phyloP scores from a whole-genome alignment of 78 protist genomes.

The Guillardia theta region DNA sequence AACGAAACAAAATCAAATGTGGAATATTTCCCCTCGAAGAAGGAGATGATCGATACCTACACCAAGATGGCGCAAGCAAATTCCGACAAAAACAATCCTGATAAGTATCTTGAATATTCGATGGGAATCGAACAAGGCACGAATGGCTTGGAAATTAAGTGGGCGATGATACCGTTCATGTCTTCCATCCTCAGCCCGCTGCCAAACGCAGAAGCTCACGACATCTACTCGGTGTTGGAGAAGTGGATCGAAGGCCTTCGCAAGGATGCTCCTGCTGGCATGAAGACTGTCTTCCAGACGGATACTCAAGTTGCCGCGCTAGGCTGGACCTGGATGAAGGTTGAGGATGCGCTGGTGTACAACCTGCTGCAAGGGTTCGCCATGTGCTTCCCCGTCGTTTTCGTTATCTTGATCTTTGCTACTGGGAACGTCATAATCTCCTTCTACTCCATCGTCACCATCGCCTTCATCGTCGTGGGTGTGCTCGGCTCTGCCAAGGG shows the following conservation, averaged over 20 bases:
- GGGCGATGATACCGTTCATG: not conserved
- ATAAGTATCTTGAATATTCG: too few species aligned
- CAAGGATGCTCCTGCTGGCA: not conserved
- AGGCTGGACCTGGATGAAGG: not conserved
- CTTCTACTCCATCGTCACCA: conserved; percentile 12
- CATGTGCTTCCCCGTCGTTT: conserved; percentile 51
- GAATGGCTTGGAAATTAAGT: not conserved
- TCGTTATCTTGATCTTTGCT: conserved; percentile 10
- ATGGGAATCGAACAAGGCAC: too few species aligned
- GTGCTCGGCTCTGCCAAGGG: conserved; percentile 13
- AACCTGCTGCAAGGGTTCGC: conserved; percentile 27
- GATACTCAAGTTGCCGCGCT: not conserved
- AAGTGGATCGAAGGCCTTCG: not conserved
- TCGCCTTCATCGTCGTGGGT: conserved; percentile 16
- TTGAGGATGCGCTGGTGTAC: not conserved
- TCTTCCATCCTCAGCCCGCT: not conserved
- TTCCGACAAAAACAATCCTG: too few species aligned
- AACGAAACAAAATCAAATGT: too few species aligned
- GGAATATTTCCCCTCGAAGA: too few species aligned
- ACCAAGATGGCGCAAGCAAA: too few species aligned
- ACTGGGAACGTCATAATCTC: not conserved
- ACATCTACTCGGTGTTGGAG: not conserved
- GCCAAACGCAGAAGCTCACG: not conserved
- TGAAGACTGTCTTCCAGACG: not conserved
- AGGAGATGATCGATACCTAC: too few species aligned